Conservation (phyloP, 1,139 yeast species). For the Citeromyces hawaiiensis region DNA sequence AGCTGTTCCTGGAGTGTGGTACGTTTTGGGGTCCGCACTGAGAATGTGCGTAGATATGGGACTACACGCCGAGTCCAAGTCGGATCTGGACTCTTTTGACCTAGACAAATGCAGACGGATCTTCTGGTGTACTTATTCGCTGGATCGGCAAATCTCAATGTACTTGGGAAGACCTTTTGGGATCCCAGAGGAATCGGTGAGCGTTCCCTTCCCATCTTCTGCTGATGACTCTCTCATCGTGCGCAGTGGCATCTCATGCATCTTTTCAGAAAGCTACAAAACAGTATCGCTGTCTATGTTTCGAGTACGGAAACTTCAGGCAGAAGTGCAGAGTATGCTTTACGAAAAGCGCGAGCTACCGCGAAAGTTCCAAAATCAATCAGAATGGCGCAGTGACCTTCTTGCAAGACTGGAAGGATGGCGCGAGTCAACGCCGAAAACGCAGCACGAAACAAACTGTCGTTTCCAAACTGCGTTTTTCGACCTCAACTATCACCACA, state of each 20-base stretch:
- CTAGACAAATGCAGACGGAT: slow-evolving; percentile 63
- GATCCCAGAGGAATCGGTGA: slow-evolving; percentile 56
- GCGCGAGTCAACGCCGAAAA: slow-evolving; percentile 44
- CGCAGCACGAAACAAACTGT: slow-evolving; percentile 53
- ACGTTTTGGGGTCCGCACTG: slow-evolving; percentile 68
- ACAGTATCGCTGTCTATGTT: slow-evolving; percentile 53
- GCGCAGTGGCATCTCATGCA: slow-evolving; percentile 8
- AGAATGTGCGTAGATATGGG: slow-evolving; percentile 77
- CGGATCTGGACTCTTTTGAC: slow-evolving; percentile 32
- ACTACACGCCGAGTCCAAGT: slow-evolving; percentile 46
- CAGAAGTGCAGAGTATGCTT: slow-evolving; percentile 59
- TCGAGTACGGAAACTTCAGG: slow-evolving; percentile 58
- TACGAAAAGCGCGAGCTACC: slow-evolving; percentile 66
- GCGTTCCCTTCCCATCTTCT: slow-evolving; percentile 55
- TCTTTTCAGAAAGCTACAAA: slow-evolving; percentile 38
- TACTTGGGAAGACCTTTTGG: slow-evolving; percentile 66
- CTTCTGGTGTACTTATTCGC: slow-evolving; percentile 81
- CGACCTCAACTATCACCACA: slow-evolving; percentile 64
- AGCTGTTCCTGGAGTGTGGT: slow-evolving; percentile 87
- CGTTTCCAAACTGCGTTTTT: slow-evolving; percentile 60
- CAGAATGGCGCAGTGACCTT: slow-evolving; percentile 36
- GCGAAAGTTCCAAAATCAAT: slow-evolving; percentile 36
- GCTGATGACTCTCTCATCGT: slow-evolving; percentile 56
- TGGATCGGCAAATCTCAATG: slow-evolving; percentile 70
- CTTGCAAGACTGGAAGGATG: slow-evolving; percentile 32